phyloP scores from a whole-genome alignment of 192 early-diverging fungal genomes.

The Mortierella alpina region DNA sequence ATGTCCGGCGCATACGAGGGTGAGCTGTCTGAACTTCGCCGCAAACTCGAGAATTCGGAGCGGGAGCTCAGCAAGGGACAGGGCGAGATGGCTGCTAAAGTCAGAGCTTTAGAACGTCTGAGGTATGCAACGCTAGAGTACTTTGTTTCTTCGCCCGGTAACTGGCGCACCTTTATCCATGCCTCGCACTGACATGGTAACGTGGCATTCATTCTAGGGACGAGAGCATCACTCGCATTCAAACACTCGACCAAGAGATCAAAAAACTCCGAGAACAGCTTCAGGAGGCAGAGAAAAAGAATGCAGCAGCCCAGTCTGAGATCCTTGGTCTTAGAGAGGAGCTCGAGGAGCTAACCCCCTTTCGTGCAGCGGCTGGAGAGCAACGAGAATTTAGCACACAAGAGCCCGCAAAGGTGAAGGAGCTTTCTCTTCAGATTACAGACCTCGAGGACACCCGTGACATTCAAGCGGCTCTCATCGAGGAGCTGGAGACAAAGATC shows the following conservation, averaged over 20 bases:
- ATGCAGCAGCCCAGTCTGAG: constrained; percentile 18
- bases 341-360: constrained; percentile 37
- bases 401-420: constrained; percentile 38
- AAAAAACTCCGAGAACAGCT: constrained; percentile 43
- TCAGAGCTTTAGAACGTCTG: constrained; percentile 34
- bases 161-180: too few species aligned
- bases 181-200: background rate
- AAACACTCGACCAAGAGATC: constrained; percentile 43
- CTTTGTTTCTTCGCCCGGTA: background rate
- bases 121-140: constrained; percentile 11
- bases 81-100: constrained; percentile 41
- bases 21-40: constrained; percentile 39
- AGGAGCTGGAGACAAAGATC: constrained; percentile 49
- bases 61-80: constrained; percentile 37
- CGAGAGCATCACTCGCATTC: constrained; percentile 44
- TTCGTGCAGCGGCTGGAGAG: constrained; percentile 26
- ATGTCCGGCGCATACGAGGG: constrained; percentile 42
- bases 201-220: constrained; percentile 9
- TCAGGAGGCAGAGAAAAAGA: constrained; percentile 21
- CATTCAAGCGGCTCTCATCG: constrained; percentile 40
- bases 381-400: constrained; percentile 34
- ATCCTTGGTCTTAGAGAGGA: constrained; percentile 20
- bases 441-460: constrained; percentile 48
- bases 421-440: constrained; percentile 37
- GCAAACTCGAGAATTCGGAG: constrained; percentile 36